Evolutionary conservation across 371 early-diverging fungal genomes (phyloP), one percentile per base, ranked within the genome.

Genomic region (Zychaea mexicana): DNA sequence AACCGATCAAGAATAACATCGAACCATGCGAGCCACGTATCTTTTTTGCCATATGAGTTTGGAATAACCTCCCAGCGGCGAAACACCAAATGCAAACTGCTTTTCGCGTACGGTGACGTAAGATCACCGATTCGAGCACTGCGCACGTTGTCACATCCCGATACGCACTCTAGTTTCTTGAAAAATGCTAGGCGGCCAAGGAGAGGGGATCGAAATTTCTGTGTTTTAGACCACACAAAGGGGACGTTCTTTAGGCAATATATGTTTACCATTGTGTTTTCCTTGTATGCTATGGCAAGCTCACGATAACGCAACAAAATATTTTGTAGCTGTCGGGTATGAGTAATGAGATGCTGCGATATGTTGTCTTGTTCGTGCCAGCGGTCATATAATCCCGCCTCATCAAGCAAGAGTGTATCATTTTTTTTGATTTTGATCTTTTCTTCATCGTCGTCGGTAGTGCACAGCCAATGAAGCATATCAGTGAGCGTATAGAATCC

Each of bases 181-280:
- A 80, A 80, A 26, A 76, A 76, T 6, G 67, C 61, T 12, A 81
- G 57, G 28, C 72, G 73, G 4, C 71, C 74, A 22, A 80, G 55
- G 9, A 63, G 52, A 1, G 62, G 46, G 22, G 72, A 63, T 17
- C 54, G 36, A 42, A 72, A 74, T 0, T 46, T 9, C 15, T 55
- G 63, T 2, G 67, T 42, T 22, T 33, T n/a, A 42, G 58, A 65
- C 70, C 79, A 74, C 45, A 24, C 21, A 52, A 81, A 76, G 1
- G 65, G 65, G 9, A 30, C 57, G 10, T 68, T 71, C 0, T 56
- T 47, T 4, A 78, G 56, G 2, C 76, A 67, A 45, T 72, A 73
- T 10, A 67, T 19, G 0, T 71, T 62, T 6, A 52, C 30, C 1
- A 55, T 32, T 7, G 62, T 62, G 1, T 30, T 6, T 8, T 33